Percentiles rank a stretch among this genome's conserved stretches.
Evolutionary conservation across 495 filamentous ascomycete genomes (phyloP).

Genomic region (Penicillium salamii): DNA sequence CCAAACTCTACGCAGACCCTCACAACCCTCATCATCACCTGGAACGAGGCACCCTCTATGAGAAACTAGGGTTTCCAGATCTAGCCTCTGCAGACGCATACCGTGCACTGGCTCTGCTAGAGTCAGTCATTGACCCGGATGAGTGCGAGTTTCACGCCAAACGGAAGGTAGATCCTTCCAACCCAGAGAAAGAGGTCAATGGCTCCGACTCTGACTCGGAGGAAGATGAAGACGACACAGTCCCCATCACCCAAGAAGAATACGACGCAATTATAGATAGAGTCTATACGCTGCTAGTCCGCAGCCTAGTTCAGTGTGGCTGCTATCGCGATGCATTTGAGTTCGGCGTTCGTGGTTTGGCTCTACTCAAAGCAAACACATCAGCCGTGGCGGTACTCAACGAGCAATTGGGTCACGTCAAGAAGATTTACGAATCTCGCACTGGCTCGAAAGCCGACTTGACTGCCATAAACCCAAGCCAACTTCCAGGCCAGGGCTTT

Average conservation of each 20-base stretch:
- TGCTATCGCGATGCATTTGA: constrained; percentile 67
- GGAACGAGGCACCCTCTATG: constrained; percentile 65
- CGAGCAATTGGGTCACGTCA: constrained; percentile 30
- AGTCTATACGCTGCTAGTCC: constrained; percentile 45
- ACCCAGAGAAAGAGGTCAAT: constrained; percentile 9
- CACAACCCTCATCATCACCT: constrained; percentile 80
- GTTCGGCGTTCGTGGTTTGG: constrained; percentile 54
- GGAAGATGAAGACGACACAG: constrained; percentile 35
- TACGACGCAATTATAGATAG: constrained; percentile 39
- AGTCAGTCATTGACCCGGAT: constrained; percentile 68
- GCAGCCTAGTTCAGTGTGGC: constrained; percentile 62
- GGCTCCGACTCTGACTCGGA: constrained; percentile 34
- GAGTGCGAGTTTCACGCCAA: constrained; percentile 43
- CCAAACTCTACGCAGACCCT: constrained; percentile 48
- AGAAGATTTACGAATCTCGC: constrained; percentile 19
- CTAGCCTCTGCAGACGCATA: constrained; percentile 89
- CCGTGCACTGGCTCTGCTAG: constrained; percentile 76
- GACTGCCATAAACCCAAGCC: constrained; percentile 40
- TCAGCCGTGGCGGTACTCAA: constrained; percentile 10
- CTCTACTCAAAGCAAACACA: constrained; percentile 25
- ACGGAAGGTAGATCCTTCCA: constrained; percentile 17
- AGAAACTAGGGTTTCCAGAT: constrained; percentile 80
- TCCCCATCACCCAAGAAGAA: constrained; percentile 38
- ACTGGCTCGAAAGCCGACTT: constrained; percentile 34
- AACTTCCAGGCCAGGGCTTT: constrained; percentile 67